Evolutionary conservation across 306 rosid species (phyloP).

Genomic region (Pterocarpus macrocarpus): DNA sequence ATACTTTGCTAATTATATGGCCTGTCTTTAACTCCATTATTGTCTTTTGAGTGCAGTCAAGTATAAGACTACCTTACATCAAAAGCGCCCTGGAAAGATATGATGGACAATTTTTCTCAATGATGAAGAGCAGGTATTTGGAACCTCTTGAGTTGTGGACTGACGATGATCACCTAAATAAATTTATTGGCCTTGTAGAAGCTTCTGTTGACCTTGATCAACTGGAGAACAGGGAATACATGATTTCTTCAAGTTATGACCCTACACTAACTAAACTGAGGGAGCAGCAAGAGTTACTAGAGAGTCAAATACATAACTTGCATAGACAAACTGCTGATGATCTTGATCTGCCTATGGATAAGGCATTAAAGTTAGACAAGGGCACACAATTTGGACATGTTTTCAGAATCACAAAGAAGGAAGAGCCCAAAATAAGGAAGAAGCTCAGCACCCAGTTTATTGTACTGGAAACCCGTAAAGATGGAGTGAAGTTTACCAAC

Average conservation of each 20-base stretch:
- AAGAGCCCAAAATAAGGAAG: constrained; percentile 97
- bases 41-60: constrained; percentile 74
- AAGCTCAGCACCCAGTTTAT: constrained; percentile 89
- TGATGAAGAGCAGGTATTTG: constrained; percentile 74
- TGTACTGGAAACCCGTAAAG: constrained; percentile 95
- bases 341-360: constrained; percentile 87
- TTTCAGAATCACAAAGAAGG: constrained; percentile 96
- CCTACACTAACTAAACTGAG: constrained; percentile 69
- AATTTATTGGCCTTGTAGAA: constrained; percentile 87
- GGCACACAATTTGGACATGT: constrained; percentile 96
- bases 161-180: constrained; percentile 76
- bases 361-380: constrained; percentile 87
- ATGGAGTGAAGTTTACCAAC: constrained; percentile 97
- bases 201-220: constrained; percentile 92
- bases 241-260: constrained; percentile 89
- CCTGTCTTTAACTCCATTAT: constrained; percentile 42
- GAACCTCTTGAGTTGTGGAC: constrained; percentile 78
- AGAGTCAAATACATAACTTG: constrained; percentile 76
- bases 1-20: constrained; percentile 30
- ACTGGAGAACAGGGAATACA: constrained; percentile 93
- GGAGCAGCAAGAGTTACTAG: constrained; percentile 74
- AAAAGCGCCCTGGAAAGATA: constrained; percentile 72
- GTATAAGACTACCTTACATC: constrained; percentile 85
- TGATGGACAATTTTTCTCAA: constrained; percentile 79
- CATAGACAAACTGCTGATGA: constrained; percentile 82